Conservation (phyloP, 1,284 basidiomycete species). For the Ceratobasidium theobromae region DNA sequence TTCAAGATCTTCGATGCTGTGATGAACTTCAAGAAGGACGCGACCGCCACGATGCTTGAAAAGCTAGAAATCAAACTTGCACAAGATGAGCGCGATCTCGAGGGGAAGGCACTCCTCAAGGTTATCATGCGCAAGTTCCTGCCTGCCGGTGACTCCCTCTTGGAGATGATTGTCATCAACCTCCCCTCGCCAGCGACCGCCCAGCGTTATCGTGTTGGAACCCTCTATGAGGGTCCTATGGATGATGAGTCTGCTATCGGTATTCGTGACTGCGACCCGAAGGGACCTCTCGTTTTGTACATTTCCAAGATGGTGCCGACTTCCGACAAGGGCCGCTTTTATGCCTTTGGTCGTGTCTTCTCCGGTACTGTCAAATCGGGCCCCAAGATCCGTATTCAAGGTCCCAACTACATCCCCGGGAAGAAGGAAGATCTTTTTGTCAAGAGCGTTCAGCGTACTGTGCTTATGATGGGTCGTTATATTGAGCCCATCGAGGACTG, state of each 20-base stretch:
- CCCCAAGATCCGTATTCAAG: conserved; percentile 99
- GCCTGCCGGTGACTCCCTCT: conserved; percentile 95
- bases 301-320: conserved; percentile 99
- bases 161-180: conserved; percentile 99
- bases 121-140: conserved; percentile 99
- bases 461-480: conserved; percentile 99
- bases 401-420: conserved; percentile 97
- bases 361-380: conserved; percentile 96
- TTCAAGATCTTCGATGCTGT: conserved; percentile 98
- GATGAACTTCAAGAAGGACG: conserved; percentile 99
- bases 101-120: conserved; percentile 97
- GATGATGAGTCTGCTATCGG: conserved; percentile 99
- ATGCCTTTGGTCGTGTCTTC: conserved; percentile 99
- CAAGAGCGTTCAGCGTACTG: conserved; percentile 98
- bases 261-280: conserved; percentile 98
- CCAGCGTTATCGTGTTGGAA: conserved; percentile 98
- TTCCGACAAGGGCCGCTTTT: conserved; percentile 99
- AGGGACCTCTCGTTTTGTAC: conserved; percentile 96
- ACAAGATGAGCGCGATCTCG: conserved; percentile 90
- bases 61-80: conserved; percentile 96
- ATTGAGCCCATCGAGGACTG: conserved; percentile 99
- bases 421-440: conserved; percentile 99
- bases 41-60: conserved; percentile 82
- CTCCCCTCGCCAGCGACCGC: conserved; percentile 96
- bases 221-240: conserved; percentile 99